Conservation (phyloP, 148 eudicot genomes). For the Fallopia convolvulus region DNA sequence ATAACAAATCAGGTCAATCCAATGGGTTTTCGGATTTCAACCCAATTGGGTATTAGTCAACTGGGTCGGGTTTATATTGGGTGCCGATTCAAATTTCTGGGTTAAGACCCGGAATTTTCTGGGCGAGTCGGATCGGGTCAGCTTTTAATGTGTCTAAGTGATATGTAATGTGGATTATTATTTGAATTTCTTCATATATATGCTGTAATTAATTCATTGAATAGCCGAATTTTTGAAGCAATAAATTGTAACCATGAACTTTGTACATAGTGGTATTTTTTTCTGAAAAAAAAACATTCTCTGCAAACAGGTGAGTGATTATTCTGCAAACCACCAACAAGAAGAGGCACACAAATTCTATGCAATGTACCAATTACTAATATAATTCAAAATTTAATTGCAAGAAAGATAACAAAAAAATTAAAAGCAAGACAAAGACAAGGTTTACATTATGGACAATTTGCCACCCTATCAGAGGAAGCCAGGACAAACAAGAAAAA, state of each 20-base stretch:
- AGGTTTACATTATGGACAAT: not conserved
- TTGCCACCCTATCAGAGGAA: not conserved
- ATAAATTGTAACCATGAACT: not conserved
- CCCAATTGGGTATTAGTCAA: too few species aligned
- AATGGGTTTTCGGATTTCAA: too few species aligned
- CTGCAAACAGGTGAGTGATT: not conserved
- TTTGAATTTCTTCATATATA: not conserved
- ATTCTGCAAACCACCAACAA: constrained; percentile 2
- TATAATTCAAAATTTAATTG: not conserved
- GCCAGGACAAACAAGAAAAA: not conserved
- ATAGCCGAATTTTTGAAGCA: not conserved
- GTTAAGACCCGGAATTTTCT: too few species aligned
- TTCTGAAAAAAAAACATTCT: not conserved
- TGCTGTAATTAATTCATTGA: not conserved
- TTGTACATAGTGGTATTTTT: not conserved
- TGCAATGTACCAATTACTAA: not conserved
- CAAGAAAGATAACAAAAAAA: not conserved
- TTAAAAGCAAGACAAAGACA: not conserved
- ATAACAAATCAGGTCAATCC: too few species aligned
- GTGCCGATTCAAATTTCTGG: too few species aligned
- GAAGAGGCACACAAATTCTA: not conserved
- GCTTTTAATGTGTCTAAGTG: too few species aligned
- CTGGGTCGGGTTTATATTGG: too few species aligned
- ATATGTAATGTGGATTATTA: not conserved
- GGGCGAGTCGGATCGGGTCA: too few species aligned